A percentile compares a stretch with the other conserved stretches of the same genome.
Conservation (phyloP, 495 filamentous ascomycete species). For the Aspergillus panamensis region DNA sequence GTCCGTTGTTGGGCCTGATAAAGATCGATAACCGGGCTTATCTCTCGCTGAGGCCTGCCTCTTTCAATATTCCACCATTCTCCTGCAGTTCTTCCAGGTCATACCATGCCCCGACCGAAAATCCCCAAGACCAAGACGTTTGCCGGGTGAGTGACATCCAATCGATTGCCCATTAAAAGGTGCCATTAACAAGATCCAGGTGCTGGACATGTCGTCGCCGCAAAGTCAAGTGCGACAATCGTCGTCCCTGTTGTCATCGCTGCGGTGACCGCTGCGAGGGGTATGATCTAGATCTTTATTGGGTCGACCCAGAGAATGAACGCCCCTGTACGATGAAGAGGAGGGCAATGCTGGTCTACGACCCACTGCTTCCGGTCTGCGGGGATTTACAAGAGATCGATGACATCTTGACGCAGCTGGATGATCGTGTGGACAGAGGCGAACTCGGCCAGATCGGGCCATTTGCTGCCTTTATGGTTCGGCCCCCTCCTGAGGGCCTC, state of each 20-base stretch:
- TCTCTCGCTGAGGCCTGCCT: neutral
- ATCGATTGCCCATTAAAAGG: no score
- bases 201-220: conserved; percentile 14
- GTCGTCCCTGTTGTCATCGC: conserved; percentile 7
- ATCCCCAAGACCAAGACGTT: conserved; percentile 10
- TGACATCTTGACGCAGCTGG: conserved; percentile 1
- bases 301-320: neutral
- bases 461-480: neutral
- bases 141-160: neutral
- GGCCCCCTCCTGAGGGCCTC: neutral
- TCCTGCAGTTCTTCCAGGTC: neutral
- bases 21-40: neutral
- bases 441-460: neutral
- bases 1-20: neutral
- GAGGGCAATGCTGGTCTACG: conserved; percentile 2
- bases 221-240: conserved; percentile 14
- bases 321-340: conserved; percentile 1
- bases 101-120: neutral
- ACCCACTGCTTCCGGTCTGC: neutral
- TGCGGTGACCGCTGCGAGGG: conserved; percentile 14
- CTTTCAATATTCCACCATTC: neutral
- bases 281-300: conserved; percentile 11
- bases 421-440: neutral
- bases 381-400: neutral
- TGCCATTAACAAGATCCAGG: neutral